Evolutionary conservation across 768 basidiomycete species (phyloP), one percentile per base, ranked within the genome.

Genomic region (Suillus paluster): DNA sequence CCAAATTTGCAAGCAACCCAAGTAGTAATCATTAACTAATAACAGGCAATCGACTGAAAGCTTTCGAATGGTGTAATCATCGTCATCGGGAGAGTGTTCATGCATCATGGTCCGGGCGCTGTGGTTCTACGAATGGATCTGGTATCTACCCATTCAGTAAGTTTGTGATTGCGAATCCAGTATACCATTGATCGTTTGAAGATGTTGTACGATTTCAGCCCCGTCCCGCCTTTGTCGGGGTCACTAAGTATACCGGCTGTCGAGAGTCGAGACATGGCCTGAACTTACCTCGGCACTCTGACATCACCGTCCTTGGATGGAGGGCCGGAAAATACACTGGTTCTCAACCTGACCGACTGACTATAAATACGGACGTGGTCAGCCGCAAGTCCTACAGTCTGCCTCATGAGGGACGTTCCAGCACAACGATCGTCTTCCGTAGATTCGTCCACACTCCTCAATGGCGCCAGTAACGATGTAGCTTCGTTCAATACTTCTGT

Each of bases 131-230:
- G 48, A 33, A 50, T 50, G 49, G 27, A n/a, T 33, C 19, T 33
- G n/a, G 30, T 33, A 50, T 6, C 11, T n/a, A 50, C 49, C 7
- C 27, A 33, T 50, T 50, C 5, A 19, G 49, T 50, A 33, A 10
- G 49, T 30, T 11, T 50, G 2, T 49, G 49, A 50, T 50, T 12
- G 49, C 49, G 49, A 50, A 50, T 50, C 49, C 19, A 50, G 49
- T n/a, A 50, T 33, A 7, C 11, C 30, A 33, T 33, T 50, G 49
- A 50, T 50, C 30, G 19, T 30, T 33, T 34, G 27, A 50, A 19
- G 49, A 50, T 50, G 19, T 33, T 33, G 27, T 30, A 33, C 49
- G 30, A 14, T n/a, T 33, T n/a, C 30, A 50, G 49, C 5, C 30
- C 49, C 19, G 30, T 33, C 30, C 49, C 49, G 19, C 17, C 49